Percentiles rank a stretch among this genome's conserved stretches.
Evolutionary conservation across 495 filamentous ascomycete genomes (phyloP).

Genomic region (Penicillium soppii): DNA sequence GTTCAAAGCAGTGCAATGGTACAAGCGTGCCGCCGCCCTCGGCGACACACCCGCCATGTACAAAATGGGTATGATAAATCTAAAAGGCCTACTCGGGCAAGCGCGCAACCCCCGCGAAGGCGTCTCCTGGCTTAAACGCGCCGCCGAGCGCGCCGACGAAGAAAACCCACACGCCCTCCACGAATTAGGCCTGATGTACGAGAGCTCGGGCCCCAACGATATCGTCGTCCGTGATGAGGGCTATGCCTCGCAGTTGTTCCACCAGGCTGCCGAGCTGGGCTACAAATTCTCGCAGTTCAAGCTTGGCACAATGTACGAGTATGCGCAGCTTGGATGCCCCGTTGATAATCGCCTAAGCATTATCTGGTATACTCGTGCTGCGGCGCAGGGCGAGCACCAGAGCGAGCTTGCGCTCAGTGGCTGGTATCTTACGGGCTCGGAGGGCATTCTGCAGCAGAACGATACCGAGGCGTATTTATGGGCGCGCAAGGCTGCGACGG

Average conservation of each 20-base stretch:
- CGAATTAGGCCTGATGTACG: constrained; percentile 86
- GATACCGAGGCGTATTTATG: constrained; percentile 97
- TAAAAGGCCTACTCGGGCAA: constrained; percentile 93
- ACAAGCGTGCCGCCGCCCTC: constrained; percentile 84
- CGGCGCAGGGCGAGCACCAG: constrained; percentile 92
- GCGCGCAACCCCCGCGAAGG: constrained; percentile 80
- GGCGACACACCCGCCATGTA: constrained; percentile 96
- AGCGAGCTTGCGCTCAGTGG: constrained; percentile 88
- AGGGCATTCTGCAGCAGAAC: constrained; percentile 84
- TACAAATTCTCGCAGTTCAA: constrained; percentile 96
- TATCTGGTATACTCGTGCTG: constrained; percentile 89
- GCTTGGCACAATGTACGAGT: constrained; percentile 84
- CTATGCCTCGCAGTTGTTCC: constrained; percentile 77
- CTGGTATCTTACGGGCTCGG: constrained; percentile 93
- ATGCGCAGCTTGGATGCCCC: constrained; percentile 76
- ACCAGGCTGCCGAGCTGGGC: constrained; percentile 82
- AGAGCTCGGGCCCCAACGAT: constrained; percentile 64
- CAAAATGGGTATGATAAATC: constrained; percentile 93
- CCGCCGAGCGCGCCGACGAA: constrained; percentile 80
- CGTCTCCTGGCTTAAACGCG: constrained; percentile 86
- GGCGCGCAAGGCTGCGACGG: constrained; percentile 87
- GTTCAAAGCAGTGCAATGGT: constrained; percentile 95
- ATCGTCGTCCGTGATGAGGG: constrained; percentile 74
- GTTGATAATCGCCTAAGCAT: constrained; percentile 83
- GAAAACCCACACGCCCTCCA: constrained; percentile 96